Evolutionary conservation across 2,329 filamentous ascomycete genomes (phyloP).

Genomic region (Aspergillus ochraceus): DNA sequence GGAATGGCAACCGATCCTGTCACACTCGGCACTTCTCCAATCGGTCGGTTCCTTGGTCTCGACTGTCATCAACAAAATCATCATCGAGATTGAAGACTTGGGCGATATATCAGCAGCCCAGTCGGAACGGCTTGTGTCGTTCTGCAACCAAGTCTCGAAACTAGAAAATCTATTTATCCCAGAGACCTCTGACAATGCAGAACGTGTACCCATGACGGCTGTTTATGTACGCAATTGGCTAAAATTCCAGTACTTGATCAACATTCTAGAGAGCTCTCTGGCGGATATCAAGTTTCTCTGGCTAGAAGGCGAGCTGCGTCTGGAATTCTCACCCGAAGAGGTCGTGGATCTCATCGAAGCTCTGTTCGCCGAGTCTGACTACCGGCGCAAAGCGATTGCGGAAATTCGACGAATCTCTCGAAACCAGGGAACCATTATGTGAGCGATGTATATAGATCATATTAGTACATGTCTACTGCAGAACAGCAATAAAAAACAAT

Average conservation of each 20-base stretch:
- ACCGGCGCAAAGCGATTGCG: conserved; percentile 57
- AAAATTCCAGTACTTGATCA: conserved; percentile 64
- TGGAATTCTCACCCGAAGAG: conserved; percentile 63
- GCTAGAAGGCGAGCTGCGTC: conserved; percentile 62
- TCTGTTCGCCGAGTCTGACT: conserved; percentile 63
- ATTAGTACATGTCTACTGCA: background rate
- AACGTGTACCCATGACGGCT: conserved; percentile 54
- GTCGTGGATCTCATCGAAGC: conserved; percentile 64
- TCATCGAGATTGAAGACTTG: conserved; percentile 63
- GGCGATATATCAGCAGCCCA: conserved; percentile 65
- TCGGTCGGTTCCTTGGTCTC: conserved; percentile 60
- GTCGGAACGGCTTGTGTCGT: conserved; percentile 57
- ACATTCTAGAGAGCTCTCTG: conserved; percentile 62
- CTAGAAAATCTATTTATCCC: conserved; percentile 59
- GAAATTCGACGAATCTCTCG: conserved; percentile 51
- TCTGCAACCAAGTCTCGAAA: conserved; percentile 57
- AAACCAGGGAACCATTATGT: conserved; percentile 7
- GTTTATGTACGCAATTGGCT: conserved; percentile 65
- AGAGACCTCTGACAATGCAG: conserved; percentile 33
- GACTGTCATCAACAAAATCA: conserved; percentile 59
- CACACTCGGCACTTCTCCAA: conserved; percentile 61
- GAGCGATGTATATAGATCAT: conserved; percentile 2
- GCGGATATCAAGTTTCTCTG: conserved; percentile 67
- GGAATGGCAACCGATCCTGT: conserved; percentile 60
- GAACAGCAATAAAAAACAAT: background rate